A percentile compares a stretch with the other conserved stretches of the same genome.
phyloP scores from a whole-genome alignment of 2,329 filamentous ascomycete genomes.

The Tothia fuscella region DNA sequence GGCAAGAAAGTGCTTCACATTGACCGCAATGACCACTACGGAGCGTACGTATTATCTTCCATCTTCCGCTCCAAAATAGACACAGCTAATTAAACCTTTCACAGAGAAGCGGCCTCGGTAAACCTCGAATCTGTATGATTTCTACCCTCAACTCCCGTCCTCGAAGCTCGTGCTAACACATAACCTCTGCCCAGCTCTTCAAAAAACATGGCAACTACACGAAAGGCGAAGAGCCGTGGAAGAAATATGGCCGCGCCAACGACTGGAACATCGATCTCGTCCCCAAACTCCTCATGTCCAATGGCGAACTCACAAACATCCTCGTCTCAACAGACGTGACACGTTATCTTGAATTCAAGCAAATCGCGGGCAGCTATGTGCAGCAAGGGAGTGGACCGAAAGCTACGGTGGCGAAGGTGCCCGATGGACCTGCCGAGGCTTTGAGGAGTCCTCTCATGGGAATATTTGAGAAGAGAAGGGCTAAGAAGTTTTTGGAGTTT shows the following conservation, averaged over 20 bases:
- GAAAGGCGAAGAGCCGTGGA: conserved; percentile 81
- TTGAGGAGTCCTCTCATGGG: conserved; percentile 91
- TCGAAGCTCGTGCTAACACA: neutral
- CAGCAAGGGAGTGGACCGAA: conserved; percentile 75
- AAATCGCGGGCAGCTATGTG: conserved; percentile 87
- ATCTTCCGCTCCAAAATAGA: neutral
- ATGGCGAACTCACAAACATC: conserved; percentile 96
- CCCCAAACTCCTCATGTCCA: conserved; percentile 97
- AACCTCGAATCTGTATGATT: conserved; percentile 79
- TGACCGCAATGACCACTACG: conserved; percentile 96
- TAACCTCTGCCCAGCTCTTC: conserved; percentile 57
- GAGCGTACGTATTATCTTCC: conserved; percentile 55
- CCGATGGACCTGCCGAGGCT: conserved; percentile 78
- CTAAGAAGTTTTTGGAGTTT: conserved; percentile 96
- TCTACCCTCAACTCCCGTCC: neutral
- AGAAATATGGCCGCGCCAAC: conserved; percentile 90
- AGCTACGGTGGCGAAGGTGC: conserved; percentile 92
- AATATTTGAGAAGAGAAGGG: conserved; percentile 91
- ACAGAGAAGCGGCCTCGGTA: conserved; percentile 83
- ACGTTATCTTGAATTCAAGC: conserved; percentile 42
- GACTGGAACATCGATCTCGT: conserved; percentile 99
- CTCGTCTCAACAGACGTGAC: conserved; percentile 79
- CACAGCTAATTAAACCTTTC: conserved; percentile 17
- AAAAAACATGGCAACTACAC: conserved; percentile 85
- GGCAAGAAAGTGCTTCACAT: conserved; percentile 99